Conservation (phyloP, 176 grass and related monocot genomes). For the Carex scoparia region DNA sequence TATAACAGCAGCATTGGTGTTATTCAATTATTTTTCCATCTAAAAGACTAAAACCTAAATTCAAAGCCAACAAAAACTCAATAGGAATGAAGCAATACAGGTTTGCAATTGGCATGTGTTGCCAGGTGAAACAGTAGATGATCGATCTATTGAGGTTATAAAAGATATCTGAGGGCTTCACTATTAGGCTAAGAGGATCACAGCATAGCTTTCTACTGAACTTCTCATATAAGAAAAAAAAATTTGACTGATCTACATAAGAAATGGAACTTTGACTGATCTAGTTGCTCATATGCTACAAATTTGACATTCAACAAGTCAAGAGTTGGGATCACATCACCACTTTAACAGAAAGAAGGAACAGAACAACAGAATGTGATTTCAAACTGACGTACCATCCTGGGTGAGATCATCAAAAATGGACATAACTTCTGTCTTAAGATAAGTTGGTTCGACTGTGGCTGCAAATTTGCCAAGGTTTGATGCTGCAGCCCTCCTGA, state of each 20-base stretch:
- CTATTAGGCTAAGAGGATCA: background rate
- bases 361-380: background rate
- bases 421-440: conserved; percentile 83
- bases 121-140: background rate
- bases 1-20: background rate
- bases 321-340: background rate
- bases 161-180: background rate
- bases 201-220: background rate
- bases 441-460: conserved; percentile 62
- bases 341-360: background rate
- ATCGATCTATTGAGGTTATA: background rate
- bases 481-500: conserved; percentile 82
- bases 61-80: background rate
- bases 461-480: conserved; percentile 93
- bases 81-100: background rate
- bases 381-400: conserved; percentile 52
- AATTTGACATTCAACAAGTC: background rate
- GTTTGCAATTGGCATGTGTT: background rate
- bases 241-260: background rate
- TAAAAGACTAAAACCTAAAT: background rate
- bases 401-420: conserved; percentile 92
- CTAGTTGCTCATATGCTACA: background rate
- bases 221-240: background rate
- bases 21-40: background rate
- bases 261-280: background rate